Base-by-base conservation (phyloP, 495 filamentous ascomycete species). In the Talaromyces liani region DNA sequence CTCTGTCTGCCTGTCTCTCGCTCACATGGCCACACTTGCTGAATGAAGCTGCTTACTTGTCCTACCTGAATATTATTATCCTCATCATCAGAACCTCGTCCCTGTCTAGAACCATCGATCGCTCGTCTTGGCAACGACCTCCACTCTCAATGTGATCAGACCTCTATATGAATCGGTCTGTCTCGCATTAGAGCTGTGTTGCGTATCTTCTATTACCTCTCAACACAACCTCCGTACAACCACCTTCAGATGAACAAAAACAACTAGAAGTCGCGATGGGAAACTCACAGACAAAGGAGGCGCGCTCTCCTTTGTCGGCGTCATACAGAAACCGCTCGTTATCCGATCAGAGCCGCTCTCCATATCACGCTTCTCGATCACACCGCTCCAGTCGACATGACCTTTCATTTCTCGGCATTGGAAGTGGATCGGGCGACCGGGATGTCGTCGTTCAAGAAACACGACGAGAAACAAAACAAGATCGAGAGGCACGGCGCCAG, bases 391-490 rank as follows among this genome's bases (percentile, higher is more conserved):
- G 82, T 69, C 70, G 83, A 49, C 81, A 81, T 5, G 84, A 87
- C 63, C 74, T 86, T 24, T 84, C 82, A 9, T 73, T 86, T 34
- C 76, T 86, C 20, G 82, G 83, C 12, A 77, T 85, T 27, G 77
- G 76, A 33, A 75, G 76, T 36, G 73, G 75, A 60, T 74, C 67
- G 65, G 68, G 69, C 49, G 77, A 80, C 25, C 68, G 77, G 64
- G 80, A 84, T 58, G 68, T 74, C 36, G 66, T 70, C 24, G 66
- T 70, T 1, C 71, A 78, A 2, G 83, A 85, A 64, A 82, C 85
- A 65, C 84, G 88, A 51, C 80, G 89, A 63, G 94, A 97, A 73
- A 97, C 91, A 10, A 95, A 88, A 75, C 91, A 93, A 70, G 94
- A 97, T 72, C 84, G 90, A 62, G 94, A 98, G 72, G 89, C 89